phyloP scores from a whole-genome alignment of 257 asterid species.

The Plantago major region DNA sequence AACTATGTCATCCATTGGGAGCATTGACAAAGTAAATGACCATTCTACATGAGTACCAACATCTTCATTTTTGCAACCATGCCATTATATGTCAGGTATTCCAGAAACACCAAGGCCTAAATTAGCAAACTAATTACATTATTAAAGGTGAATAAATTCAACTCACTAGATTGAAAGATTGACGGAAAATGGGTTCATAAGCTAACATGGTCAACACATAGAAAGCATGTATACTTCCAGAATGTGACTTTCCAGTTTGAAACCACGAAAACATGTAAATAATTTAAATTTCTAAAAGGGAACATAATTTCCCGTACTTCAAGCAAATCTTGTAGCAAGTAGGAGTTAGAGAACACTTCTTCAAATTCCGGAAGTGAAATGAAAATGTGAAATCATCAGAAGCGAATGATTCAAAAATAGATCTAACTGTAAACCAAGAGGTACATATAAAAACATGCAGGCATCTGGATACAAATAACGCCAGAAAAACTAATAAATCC shows the following conservation, averaged over 20 bases:
- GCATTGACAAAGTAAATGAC: constrained; percentile 12
- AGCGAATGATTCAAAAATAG: neutral
- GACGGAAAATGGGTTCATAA: no score
- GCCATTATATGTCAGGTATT: no score
- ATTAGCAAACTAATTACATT: constrained; percentile 11
- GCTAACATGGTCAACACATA: no score
- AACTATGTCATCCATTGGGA: neutral
- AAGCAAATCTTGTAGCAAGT: neutral
- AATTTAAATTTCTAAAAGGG: neutral
- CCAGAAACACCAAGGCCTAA: neutral
- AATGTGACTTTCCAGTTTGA: no score
- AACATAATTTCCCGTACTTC: neutral
- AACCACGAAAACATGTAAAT: neutral
- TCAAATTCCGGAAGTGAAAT: neutral
- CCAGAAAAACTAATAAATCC: neutral
- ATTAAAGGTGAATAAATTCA: neutral
- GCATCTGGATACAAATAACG: neutral
- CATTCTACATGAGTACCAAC: constrained; percentile 2
- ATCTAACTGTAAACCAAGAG: no score
- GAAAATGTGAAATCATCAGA: neutral
- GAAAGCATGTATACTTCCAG: no score
- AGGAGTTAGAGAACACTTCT: neutral
- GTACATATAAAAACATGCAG: neutral
- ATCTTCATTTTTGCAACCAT: neutral
- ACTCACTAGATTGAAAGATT: no score